Evolutionary conservation across 164 flowering plant species (phyloP).

Genomic region (Sextonia rubra): DNA sequence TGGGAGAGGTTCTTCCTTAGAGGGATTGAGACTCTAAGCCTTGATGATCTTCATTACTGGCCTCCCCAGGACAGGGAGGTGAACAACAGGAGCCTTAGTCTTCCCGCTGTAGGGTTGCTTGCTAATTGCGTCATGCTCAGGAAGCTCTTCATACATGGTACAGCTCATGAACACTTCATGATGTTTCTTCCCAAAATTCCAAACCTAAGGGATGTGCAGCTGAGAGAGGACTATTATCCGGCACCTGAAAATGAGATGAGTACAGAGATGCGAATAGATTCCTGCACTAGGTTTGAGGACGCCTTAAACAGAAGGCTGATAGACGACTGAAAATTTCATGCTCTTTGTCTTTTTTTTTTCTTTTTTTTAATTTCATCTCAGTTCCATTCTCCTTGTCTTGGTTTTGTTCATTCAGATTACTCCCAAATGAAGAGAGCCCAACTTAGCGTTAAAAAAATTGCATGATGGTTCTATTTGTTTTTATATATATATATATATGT

Average conservation of each 20-base stretch:
- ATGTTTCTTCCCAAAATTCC: conserved; percentile 52
- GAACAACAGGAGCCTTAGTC: conserved; percentile 76
- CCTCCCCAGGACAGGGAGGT: conserved; percentile 94
- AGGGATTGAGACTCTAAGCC: conserved; percentile 52
- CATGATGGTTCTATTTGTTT: not conserved
- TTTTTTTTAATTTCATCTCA: not conserved
- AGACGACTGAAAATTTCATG: conserved; percentile 35
- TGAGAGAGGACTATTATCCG: conserved; percentile 90
- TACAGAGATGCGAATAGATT: conserved; percentile 86
- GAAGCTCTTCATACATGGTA: conserved; percentile 93
- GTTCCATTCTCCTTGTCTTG: not conserved
- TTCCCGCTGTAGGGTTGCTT: conserved; percentile 79
- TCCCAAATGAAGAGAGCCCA: not conserved
- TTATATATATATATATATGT: no score
- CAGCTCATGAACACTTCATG: conserved; percentile 87
- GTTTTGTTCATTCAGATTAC: no score
- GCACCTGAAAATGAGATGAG: conserved; percentile 98
- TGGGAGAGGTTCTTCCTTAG: conserved; percentile 87
- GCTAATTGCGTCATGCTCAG: conserved; percentile 53
- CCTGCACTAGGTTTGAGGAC: conserved; percentile 81
- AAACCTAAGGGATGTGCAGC: conserved; percentile 74
- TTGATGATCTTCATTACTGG: conserved; percentile 89
- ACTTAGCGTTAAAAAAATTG: not conserved
- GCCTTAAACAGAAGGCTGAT: conserved; percentile 51
- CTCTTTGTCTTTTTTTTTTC: not conserved